Percentiles rank a stretch among this genome's conserved stretches.
phyloP scores from a whole-genome alignment of 2,329 filamentous ascomycete genomes.

The Fusarium sp. region DNA sequence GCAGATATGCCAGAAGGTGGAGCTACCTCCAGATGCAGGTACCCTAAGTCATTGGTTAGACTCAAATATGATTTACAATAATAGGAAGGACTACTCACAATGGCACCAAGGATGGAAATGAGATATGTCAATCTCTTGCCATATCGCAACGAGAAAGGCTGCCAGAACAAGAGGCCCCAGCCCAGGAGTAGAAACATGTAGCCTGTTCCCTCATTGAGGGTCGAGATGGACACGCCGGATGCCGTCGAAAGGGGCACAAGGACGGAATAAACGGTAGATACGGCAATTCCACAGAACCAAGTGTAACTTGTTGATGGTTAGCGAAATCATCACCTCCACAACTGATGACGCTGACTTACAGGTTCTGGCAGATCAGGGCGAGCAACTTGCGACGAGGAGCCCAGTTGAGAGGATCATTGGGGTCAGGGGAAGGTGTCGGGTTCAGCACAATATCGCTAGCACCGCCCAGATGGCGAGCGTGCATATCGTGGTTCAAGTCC shows the following conservation, averaged over 20 bases:
- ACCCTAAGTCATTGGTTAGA: constrained; percentile 12
- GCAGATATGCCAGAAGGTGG: accelerated
- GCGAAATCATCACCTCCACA: accelerated
- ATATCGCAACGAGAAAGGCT: constrained; percentile 59
- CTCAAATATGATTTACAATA: accelerated
- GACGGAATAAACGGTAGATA: constrained; percentile 54
- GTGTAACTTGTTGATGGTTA: constrained; percentile 46
- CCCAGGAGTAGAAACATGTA: constrained; percentile 59
- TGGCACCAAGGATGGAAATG: constrained; percentile 49
- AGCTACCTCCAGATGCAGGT: constrained; percentile 42
- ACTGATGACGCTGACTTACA: constrained; percentile 31
- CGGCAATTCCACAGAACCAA: constrained; percentile 54
- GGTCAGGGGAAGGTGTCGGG: constrained; percentile 61
- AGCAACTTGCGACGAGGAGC: constrained; percentile 43
- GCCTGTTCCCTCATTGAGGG: constrained; percentile 54
- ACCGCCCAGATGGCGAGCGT: constrained; percentile 47
- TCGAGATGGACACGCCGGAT: constrained; percentile 47
- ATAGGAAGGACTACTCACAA: constrained; percentile 31
- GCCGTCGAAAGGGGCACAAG: constrained; percentile 51
- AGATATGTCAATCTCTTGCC: constrained; percentile 56
- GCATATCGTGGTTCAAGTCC: constrained; percentile 50
- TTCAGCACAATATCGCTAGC: constrained; percentile 60
- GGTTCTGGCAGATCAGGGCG: constrained; percentile 44
- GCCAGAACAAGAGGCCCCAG: constrained; percentile 60
- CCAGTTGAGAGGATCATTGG: constrained; percentile 67